Percentiles rank a stretch among this genome's conserved stretches.
phyloP scores from a whole-genome alignment of 495 filamentous ascomycete species.

The Hypoxylon perforatum region DNA sequence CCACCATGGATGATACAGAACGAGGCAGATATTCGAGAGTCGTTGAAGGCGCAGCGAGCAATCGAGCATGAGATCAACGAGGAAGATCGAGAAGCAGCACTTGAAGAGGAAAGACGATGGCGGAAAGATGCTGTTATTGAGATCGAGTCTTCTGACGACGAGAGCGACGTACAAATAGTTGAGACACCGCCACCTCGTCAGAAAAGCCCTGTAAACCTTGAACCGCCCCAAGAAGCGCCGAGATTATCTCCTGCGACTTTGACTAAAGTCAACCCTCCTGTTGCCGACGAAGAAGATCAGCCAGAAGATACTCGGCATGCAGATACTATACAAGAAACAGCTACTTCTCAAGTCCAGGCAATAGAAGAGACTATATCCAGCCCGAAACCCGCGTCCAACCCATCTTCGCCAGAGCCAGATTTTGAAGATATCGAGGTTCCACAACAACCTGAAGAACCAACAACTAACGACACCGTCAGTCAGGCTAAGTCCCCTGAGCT shows the following conservation, averaged over 20 bases:
- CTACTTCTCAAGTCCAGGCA: conserved; percentile 45
- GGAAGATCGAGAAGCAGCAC: conserved; percentile 63
- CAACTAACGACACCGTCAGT: conserved; percentile 26
- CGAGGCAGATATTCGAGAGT: conserved; percentile 62
- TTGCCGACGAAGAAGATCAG: conserved; percentile 17
- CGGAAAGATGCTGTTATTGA: conserved; percentile 52
- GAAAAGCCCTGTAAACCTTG: conserved; percentile 14
- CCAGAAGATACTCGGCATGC: conserved; percentile 41
- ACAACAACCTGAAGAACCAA: conserved; percentile 35
- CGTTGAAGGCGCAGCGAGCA: conserved; percentile 58
- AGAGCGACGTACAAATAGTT: conserved; percentile 67
- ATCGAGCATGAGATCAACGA: conserved; percentile 59
- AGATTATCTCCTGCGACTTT: conserved; percentile 38
- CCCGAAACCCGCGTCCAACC: conserved; percentile 14
- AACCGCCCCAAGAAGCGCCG: conserved; percentile 13
- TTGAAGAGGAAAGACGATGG: conserved; percentile 55
- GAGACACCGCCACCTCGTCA: conserved; percentile 51
- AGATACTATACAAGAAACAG: conserved; percentile 52
- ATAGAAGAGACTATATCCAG: conserved; percentile 12
- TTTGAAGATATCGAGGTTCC: conserved; percentile 46
- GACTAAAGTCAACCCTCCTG: conserved; percentile 28
- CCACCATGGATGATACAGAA: conserved; percentile 86
- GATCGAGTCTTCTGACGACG: conserved; percentile 59
- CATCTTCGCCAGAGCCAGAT: conserved; percentile 44
- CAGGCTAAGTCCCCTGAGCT: conserved; percentile 58